These are phyloP conservation scores for Macrolepiota albuminosa DNA, from an alignment of 768 basidiomycete genomes.

Conservation along the genomic window DNA sequence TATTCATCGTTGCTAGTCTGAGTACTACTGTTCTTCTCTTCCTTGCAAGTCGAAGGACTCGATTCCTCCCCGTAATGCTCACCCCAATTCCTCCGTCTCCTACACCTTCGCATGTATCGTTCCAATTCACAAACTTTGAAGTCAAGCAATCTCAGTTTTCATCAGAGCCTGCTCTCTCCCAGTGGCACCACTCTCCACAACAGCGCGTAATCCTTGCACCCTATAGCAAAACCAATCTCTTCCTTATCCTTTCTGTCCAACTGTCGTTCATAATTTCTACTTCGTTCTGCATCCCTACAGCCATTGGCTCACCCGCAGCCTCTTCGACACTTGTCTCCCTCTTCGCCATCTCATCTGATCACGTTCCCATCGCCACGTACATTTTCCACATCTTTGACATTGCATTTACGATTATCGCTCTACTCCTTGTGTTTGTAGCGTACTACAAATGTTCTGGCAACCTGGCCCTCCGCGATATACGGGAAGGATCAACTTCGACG, in stretches of 20 bases:
- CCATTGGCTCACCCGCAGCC: neutral
- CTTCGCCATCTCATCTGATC: neutral
- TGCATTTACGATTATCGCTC: neutral
- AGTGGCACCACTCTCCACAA: neutral
- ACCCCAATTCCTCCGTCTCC: neutral
- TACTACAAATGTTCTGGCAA: neutral
- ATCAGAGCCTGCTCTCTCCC: neutral
- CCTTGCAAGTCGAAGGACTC: neutral
- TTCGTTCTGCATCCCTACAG: neutral
- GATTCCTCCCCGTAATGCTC: neutral
- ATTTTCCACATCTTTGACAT: constrained; percentile 1
- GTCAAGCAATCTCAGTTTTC: constrained; percentile 1
- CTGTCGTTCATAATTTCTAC: constrained; percentile 1
- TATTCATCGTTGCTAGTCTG: constrained; percentile 6
- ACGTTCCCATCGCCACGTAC: neutral
- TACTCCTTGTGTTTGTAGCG: neutral
- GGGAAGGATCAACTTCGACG: neutral
- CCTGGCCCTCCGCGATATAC: no score
- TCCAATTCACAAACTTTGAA: neutral
- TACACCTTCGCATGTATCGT: constrained; percentile 1
- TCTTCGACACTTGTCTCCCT: neutral
- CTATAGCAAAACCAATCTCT: neutral
- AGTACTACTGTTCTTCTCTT: constrained; percentile 3
- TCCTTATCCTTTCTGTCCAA: constrained; percentile 4
- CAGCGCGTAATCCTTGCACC: neutral